A percentile compares a stretch with the other conserved stretches of the same genome.
Evolutionary conservation across 23 red algal species (phyloP).

Genomic region (Gracilaria caudata): DNA sequence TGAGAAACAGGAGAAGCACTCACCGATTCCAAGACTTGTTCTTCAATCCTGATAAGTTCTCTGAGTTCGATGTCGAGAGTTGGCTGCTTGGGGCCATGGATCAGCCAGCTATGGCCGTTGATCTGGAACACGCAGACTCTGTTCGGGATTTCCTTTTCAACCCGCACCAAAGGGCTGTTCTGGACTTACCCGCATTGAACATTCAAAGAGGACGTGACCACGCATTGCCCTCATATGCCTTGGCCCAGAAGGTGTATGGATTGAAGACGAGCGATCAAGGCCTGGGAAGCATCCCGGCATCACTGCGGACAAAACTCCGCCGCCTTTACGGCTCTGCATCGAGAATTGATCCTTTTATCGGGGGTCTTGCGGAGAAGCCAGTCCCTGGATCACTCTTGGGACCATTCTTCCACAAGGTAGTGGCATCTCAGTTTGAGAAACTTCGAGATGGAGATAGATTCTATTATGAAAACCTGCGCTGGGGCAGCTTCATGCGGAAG

Average conservation of each 20-base stretch:
- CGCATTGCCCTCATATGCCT: conserved; percentile 30
- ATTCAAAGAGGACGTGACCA: conserved; percentile 69
- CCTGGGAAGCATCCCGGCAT: conserved; percentile 33
- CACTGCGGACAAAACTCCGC: conserved; percentile 6
- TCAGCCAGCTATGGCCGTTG: conserved; percentile 36
- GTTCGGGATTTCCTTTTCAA: conserved; percentile 71
- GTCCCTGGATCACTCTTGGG: conserved; percentile 53
- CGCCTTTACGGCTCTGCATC: conserved; percentile 28
- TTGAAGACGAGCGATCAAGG: conserved; percentile 22
- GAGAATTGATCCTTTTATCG: conserved; percentile 65
- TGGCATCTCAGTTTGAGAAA: conserved; percentile 56
- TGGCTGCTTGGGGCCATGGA: conserved; percentile 46
- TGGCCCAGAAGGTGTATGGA: conserved; percentile 28
- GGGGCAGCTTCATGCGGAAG: conserved; percentile 48
- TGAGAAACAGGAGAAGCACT: neutral
- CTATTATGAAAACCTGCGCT: conserved; percentile 74
- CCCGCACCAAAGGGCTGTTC: conserved; percentile 11
- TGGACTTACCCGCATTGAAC: conserved; percentile 71
- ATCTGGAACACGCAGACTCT: conserved; percentile 50
- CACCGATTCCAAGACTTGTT: conserved; percentile 48
- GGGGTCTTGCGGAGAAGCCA: conserved; percentile 58
- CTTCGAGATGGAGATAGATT: conserved; percentile 81
- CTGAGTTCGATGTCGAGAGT: conserved; percentile 43
- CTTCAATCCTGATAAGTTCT: conserved; percentile 37
- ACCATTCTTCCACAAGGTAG: conserved; percentile 52